Base-by-base conservation (phyloP, 768 basidiomycete genomes). In the Suillus occidentalis region DNA sequence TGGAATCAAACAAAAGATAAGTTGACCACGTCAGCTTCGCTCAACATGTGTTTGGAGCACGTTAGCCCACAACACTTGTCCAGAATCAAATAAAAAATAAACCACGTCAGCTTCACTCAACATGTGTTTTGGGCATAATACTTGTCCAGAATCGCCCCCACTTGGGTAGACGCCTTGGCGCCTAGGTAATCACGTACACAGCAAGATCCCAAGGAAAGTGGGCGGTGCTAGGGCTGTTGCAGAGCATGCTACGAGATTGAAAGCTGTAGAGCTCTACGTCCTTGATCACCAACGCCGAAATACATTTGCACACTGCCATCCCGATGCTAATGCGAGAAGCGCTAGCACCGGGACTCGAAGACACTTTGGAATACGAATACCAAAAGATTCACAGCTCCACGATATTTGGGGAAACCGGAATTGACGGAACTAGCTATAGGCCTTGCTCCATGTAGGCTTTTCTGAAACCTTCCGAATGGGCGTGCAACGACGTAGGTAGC, bases 1-100 rank as follows among this genome's bases (percentile, higher is more conserved):
- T 59, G 58, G 40, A 59, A 59, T 28, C 57, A 40, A 22, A 58
- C 57, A 58, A 28, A 42, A 59, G 25, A 59, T 42, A 42, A 59
- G 34, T 36, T 36, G 1, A 18, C 25, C 25, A 42, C 7, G 4
- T 31, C 28, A 42, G 40, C 58, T 59, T 59, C 58, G 3, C 22
- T 50, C 6, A 14, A 50, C 49, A 50, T 50, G 49, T 50, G 22
- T 25, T 50, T 2, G 25, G 22, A 22, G 22, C 3, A 25, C 22
- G 49, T 22, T 47, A 49, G 22, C 49, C 22, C 47, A 13, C 12
- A 49, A 14, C 22, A 50, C 22, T 50, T 7, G 22, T 14, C 22
- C 22, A 49, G 47, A 25, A 31, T 31, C 34, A 36, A 36, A 36
- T 36, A 36, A 34, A 34, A 34, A 8, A 36, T 36, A 8, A 36